Evolutionary conservation across 176 grass and related monocot genomes (phyloP), one percentile per base, ranked within the genome.

Genomic region (Triticum monococcum): DNA sequence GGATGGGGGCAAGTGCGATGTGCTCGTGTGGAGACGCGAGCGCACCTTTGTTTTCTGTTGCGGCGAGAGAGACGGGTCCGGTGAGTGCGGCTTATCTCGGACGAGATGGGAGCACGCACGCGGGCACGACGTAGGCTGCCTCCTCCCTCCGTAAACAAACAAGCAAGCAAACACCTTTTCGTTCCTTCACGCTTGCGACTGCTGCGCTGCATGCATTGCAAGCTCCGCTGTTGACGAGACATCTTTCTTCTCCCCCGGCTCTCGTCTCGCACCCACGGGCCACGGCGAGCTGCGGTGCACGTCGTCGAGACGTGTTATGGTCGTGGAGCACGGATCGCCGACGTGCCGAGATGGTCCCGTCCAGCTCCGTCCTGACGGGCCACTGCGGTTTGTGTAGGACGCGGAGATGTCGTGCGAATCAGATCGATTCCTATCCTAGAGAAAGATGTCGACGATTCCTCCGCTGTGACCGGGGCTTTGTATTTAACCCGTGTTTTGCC

Each of bases 151-250:
- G 56, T 63, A 13, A 36, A 24, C 12, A 24, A 52, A 48, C 45
- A 5, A 17, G 5, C 14, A 5, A 54, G 8, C 54, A 38, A 25
- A 20, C 8, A 18, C 67, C 56, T 64, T 75, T 84, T 63, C 4
- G 54, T 75, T 22, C 69, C 69, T 84, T 84, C 54, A 75, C 82
- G 82, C 20, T 3, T 64, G 37, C 40, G 70, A 9, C 25, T 48
- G 57, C 30, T 17, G 16, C 33, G 10, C 14, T 16, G 14, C 14
- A 54, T 54, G 50, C 43, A 46, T 46, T 12, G 43, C 50, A 54
- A 54, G 50, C 50, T 22, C 20, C 8, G 54, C 54, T 59, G 17
- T 59, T 12, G 4, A 43, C 2, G 38, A 45, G 38, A 14, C 37
- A 3, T 73, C n/a, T 24, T 22, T 22, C 32, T 4, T 72, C 8